A percentile compares a stretch with the other conserved stretches of the same genome.
phyloP scores from a whole-genome alignment of 108 stramenopile species.

The Nitzschia inconspicua region DNA sequence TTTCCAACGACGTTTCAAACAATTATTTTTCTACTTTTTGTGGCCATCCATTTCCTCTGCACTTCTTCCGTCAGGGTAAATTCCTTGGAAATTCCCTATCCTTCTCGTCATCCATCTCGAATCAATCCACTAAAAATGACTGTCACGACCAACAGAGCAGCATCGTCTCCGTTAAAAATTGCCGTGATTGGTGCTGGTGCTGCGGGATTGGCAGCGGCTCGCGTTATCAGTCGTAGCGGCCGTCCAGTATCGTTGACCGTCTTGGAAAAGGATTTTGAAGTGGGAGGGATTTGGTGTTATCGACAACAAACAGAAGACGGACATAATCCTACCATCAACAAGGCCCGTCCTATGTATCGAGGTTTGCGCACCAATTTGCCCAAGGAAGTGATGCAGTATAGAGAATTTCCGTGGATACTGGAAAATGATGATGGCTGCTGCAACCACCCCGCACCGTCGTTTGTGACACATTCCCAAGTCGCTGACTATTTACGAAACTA shows the following conservation, averaged over 20 bases:
- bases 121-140: too few relatives aligned
- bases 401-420: slow-evolving; percentile 72
- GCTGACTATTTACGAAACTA: slow-evolving; percentile 61
- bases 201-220: slow-evolving; percentile 69
- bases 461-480: slow-evolving; percentile 70
- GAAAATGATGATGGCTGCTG: slow-evolving; percentile 1
- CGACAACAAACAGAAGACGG: slow-evolving; percentile 2
- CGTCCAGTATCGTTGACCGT: too few relatives aligned
- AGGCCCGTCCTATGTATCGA: slow-evolving; percentile 71
- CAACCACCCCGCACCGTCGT: slow-evolving; percentile 41
- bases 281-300: slow-evolving; percentile 76
- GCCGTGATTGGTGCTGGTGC: slow-evolving; percentile 85
- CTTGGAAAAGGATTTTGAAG: slow-evolving; percentile 36
- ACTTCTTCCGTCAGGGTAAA: too few relatives aligned
- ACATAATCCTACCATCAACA: not conserved
- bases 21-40: too few relatives aligned
- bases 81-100: too few relatives aligned
- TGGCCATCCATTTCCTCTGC: too few relatives aligned
- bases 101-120: too few relatives aligned
- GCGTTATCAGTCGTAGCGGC: slow-evolving; percentile 45
- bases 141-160: not conserved
- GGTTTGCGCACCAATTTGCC: slow-evolving; percentile 79
- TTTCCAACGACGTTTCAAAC: too few relatives aligned
- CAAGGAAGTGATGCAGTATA: slow-evolving; percentile 79
- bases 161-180: slow-evolving; percentile 28